phyloP scores from a whole-genome alignment of 2,329 filamentous ascomycete species.

The Sporothrix schenckii region DNA sequence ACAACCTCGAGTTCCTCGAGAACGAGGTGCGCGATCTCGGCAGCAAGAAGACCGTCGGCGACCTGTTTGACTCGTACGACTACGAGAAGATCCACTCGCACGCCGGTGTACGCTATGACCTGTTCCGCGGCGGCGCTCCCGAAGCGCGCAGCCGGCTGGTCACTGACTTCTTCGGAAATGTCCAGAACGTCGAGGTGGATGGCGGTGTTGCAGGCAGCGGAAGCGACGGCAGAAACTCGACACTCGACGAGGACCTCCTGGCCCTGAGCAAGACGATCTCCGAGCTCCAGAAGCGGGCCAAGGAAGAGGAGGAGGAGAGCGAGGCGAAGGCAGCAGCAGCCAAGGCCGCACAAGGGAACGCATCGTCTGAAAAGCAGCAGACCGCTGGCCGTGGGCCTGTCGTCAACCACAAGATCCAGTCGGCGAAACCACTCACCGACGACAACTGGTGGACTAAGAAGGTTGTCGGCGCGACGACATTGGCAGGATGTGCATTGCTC shows the following conservation, averaged over 20 bases:
- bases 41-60: slow-evolving; percentile 86
- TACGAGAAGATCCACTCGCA: slow-evolving; percentile 92
- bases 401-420: slow-evolving; percentile 40
- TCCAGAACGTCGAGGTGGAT: slow-evolving; percentile 95
- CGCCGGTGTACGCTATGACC: slow-evolving; percentile 88
- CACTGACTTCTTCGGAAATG: slow-evolving; percentile 97
- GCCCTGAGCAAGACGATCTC: slow-evolving; percentile 72
- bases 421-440: slow-evolving; percentile 65
- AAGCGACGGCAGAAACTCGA: slow-evolving; percentile 50
- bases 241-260: slow-evolving; percentile 72
- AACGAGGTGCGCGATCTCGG: slow-evolving; percentile 82
- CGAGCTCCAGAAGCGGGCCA: slow-evolving; percentile 54
- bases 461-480: slow-evolving; percentile 61
- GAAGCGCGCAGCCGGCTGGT: slow-evolving; percentile 78
- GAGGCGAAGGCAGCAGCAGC: slow-evolving; percentile 42
- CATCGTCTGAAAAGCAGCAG: slow-evolving; percentile 30
- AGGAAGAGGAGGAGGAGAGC: slow-evolving; percentile 45
- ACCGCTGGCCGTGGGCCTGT: slow-evolving; percentile 34
- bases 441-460: slow-evolving; percentile 70
- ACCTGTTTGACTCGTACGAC: slow-evolving; percentile 95
- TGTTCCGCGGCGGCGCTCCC: slow-evolving; percentile 84
- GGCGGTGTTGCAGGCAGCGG: slow-evolving; percentile 39
- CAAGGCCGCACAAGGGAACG: not conserved
- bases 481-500: slow-evolving; percentile 63
- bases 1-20: slow-evolving; percentile 96